Conservation (phyloP, 1,284 basidiomycete genomes). For the Rhodotorula mucilaginosa region DNA sequence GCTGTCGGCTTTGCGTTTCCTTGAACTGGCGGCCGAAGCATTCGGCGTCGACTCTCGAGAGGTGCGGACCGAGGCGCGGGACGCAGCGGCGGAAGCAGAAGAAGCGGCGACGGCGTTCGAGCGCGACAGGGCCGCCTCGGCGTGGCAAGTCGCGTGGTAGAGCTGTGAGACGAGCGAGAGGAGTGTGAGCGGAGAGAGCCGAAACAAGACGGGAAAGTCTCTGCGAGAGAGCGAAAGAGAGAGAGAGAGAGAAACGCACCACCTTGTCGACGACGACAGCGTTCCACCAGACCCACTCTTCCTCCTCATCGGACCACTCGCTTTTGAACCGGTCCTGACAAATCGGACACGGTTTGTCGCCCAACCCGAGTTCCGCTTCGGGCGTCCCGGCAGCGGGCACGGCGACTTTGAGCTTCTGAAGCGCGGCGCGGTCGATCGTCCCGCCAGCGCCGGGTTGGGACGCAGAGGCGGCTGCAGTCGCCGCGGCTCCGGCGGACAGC, state of each 20-base stretch:
- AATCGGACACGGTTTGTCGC: slow-evolving; percentile 82
- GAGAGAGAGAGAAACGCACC: slow-evolving; percentile 13
- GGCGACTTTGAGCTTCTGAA: slow-evolving; percentile 70
- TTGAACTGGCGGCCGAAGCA: neutral
- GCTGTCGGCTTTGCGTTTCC: neutral
- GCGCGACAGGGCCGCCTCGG: slow-evolving; percentile 55
- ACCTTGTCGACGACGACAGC: slow-evolving; percentile 56
- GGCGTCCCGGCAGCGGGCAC: slow-evolving; percentile 64
- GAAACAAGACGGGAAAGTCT: neutral
- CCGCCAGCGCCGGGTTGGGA: neutral
- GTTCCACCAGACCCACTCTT: slow-evolving; percentile 98
- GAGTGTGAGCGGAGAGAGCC: neutral
- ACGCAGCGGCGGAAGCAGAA: neutral
- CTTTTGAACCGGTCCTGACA: slow-evolving; percentile 92
- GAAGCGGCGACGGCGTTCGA: neutral
- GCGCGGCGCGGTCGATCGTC: slow-evolving; percentile 47
- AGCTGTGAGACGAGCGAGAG: slow-evolving; percentile 55
- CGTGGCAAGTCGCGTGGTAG: slow-evolving; percentile 88
- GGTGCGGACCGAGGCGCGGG: neutral
- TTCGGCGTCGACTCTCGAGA: slow-evolving; percentile 9
- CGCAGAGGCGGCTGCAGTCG: neutral
- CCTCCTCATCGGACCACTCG: slow-evolving; percentile 93
- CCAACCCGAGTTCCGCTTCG: slow-evolving; percentile 13
- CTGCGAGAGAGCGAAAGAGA: neutral
- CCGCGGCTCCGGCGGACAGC: neutral